Percentiles rank a stretch among this genome's conserved stretches.
Evolutionary conservation across 2,329 filamentous ascomycete genomes (phyloP).

Genomic region (Fusarium kyushuense): DNA sequence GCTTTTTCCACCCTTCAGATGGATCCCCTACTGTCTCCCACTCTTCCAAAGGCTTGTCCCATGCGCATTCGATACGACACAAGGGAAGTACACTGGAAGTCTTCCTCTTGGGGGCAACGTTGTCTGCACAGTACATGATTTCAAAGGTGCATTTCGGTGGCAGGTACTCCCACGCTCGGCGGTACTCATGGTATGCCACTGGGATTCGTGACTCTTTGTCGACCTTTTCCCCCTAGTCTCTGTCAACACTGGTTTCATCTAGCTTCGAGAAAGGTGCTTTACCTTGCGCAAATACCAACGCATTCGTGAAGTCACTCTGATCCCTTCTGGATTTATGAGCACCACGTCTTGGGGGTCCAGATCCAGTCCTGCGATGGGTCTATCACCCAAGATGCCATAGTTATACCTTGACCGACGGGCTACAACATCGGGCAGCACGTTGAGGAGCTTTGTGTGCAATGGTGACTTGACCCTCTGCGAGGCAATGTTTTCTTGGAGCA

Average conservation of each 20-base stretch:
- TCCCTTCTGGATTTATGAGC: background rate
- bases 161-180: background rate
- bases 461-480: background rate
- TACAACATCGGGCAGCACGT: background rate
- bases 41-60: background rate
- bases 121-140: background rate
- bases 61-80: background rate
- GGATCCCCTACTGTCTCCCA: background rate
- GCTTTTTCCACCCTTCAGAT: background rate
- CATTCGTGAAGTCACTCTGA: background rate
- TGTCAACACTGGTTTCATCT: background rate
- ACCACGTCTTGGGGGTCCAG: background rate
- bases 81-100: background rate
- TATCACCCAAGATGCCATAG: background rate
- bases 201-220: background rate
- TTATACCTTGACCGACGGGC: background rate
- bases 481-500: conserved; percentile 2
- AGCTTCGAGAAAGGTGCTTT: background rate
- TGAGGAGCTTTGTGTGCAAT: background rate
- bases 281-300: background rate
- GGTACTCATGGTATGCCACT: background rate
- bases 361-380: too few relatives aligned
- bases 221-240: background rate
- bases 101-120: background rate
- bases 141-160: background rate